Percentiles rank a stretch among this genome's conserved stretches.
phyloP scores from a whole-genome alignment of 306 rosid genomes.

The Gynostemma pentaphyllum region DNA sequence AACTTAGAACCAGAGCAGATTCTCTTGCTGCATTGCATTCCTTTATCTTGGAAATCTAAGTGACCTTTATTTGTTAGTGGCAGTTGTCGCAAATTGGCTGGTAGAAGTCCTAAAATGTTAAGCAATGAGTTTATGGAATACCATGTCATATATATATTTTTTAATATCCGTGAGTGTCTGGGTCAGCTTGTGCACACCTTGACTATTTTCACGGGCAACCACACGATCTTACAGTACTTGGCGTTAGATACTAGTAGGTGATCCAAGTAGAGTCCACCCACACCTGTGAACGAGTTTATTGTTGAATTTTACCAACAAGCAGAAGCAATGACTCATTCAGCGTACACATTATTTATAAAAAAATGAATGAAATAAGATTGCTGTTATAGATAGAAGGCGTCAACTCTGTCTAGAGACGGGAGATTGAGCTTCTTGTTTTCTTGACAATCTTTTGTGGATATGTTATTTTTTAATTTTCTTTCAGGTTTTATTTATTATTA shows the following conservation, averaged over 20 bases:
- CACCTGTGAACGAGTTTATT: not conserved
- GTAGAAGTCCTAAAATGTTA: not conserved
- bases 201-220: too few relatives aligned
- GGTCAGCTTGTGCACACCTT: too few relatives aligned
- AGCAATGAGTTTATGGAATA: not conserved
- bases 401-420: not conserved
- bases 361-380: not conserved
- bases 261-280: not conserved
- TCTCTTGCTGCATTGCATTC: not conserved
- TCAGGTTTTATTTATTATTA: not conserved
- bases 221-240: too few relatives aligned
- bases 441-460: not conserved
- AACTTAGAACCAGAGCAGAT: not conserved
- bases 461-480: not conserved
- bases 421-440: not conserved
- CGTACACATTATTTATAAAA: not conserved
- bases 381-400: not conserved
- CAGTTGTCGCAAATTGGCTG: not conserved
- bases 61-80: slow-evolving; percentile 2
- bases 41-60: not conserved
- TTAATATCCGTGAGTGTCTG: too few relatives aligned
- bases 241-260: too few relatives aligned
- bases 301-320: not conserved
- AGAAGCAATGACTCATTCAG: not conserved
- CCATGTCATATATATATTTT: too few relatives aligned